Percentiles rank a stretch among this genome's conserved stretches.
These are phyloP conservation scores for Theileria annulata DNA, from an alignment of 169 alveolate genomes.

Conservation along the genomic window DNA sequence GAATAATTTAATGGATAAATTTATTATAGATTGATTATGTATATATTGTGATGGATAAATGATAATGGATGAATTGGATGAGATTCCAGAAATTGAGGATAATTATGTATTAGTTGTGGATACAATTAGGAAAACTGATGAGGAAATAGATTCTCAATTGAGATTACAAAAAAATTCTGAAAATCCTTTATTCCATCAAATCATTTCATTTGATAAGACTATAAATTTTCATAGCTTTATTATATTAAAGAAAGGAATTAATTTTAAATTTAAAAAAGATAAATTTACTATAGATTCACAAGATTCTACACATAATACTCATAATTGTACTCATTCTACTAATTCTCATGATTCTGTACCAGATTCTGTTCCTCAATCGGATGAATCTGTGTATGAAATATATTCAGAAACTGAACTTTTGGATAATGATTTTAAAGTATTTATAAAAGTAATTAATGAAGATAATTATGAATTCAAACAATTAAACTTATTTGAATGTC, in stretches of 20 bases:
- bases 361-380: background rate
- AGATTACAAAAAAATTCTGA: constrained; percentile 20
- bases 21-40: no score
- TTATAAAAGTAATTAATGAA: constrained; percentile 34
- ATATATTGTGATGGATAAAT: background rate
- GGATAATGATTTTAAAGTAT: constrained; percentile 30
- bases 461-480: constrained; percentile 23
- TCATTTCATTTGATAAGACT: constrained; percentile 39
- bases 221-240: constrained; percentile 26
- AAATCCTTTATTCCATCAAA: constrained; percentile 22
- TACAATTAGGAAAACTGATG: constrained; percentile 35
- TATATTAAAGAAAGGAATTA: constrained; percentile 35
- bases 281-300: background rate
- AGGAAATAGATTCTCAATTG: constrained; percentile 14
- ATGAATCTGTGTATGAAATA: background rate
- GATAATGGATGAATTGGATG: background rate
- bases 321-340: no score
- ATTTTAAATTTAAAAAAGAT: constrained; percentile 5
- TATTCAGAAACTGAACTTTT: background rate
- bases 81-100: background rate
- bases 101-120: constrained; percentile 3
- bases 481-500: background rate
- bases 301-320: no score
- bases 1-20: no score
- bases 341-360: background rate